Percentiles rank a stretch among this genome's conserved stretches.
phyloP scores from a whole-genome alignment of 768 basidiomycete genomes.

The Hypholoma sublateritium region DNA sequence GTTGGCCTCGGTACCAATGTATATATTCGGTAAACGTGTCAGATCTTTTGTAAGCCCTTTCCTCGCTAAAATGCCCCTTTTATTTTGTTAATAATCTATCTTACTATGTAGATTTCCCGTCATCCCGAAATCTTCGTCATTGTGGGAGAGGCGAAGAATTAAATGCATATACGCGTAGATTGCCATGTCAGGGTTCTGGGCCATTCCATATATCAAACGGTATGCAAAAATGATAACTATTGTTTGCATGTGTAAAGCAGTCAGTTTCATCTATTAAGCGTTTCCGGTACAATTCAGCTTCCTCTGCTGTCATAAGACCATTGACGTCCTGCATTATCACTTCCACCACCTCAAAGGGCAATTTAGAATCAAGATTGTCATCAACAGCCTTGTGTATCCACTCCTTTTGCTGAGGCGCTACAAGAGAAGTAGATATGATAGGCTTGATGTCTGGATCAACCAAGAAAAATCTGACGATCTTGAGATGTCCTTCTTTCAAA shows the following conservation, averaged over 20 bases:
- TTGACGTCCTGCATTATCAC: slow-evolving; percentile 37
- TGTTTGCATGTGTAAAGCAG: slow-evolving; percentile 38
- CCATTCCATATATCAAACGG: slow-evolving; percentile 50
- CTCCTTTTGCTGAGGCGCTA: slow-evolving; percentile 49
- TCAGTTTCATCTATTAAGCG: slow-evolving; percentile 32
- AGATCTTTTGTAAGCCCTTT: slow-evolving; percentile 38
- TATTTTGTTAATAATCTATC: background rate
- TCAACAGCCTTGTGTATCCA: slow-evolving; percentile 43
- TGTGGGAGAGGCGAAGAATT: slow-evolving; percentile 12
- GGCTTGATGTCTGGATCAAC: slow-evolving; percentile 43
- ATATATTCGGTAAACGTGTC: slow-evolving; percentile 42
- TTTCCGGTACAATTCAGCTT: slow-evolving; percentile 33
- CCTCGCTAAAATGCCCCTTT: background rate
- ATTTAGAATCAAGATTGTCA: slow-evolving; percentile 29
- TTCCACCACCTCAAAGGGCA: slow-evolving; percentile 47
- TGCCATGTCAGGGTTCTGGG: slow-evolving; percentile 17
- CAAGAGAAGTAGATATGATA: slow-evolving; percentile 40
- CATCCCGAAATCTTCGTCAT: slow-evolving; percentile 25
- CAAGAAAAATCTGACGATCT: slow-evolving; percentile 45
- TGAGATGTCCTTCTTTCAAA: slow-evolving; percentile 40
- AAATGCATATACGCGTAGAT: background rate
- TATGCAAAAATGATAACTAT: slow-evolving; percentile 48
- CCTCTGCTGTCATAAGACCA: slow-evolving; percentile 36
- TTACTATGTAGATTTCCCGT: slow-evolving; percentile 18
- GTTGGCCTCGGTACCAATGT: slow-evolving; percentile 42